Base-by-base conservation (phyloP, 2,329 filamentous ascomycete genomes). In the Chaetomiaceae sp. region DNA sequence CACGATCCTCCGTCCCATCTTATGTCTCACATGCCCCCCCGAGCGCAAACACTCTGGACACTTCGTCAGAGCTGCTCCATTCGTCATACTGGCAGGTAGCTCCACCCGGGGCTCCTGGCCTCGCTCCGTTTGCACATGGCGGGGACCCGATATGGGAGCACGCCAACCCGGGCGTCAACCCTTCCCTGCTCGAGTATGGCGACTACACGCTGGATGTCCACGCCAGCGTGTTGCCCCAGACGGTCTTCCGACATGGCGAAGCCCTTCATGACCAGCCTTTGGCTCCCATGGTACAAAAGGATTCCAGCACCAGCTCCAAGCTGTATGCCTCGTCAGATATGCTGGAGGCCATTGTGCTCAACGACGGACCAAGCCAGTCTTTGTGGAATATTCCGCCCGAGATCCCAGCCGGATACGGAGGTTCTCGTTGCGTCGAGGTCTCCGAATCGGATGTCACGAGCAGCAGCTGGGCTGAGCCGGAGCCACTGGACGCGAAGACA, bases 321-420 rank as follows among this genome's bases (percentile, higher is more conserved):
- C 20, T 50, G 23, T 53, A 38, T 18, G 14, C 40, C 2, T 44
- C 54, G 14, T 56, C 53, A 4, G 50, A 34, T 20, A 47, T 56
- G 46, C 42, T 56, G 6, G 41, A 41, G 32, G 42, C 46, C 7
- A 56, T 56, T 42, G 50, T 30, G n/a, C 23, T 56, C 4, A 33
- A 23, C 13, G 46, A 54, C 32, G 42, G 41, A 2, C 14, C 54
- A 2, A 9, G 10, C 20, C 32, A 33, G 1, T 2, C 40, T 9
- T 18, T 25, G 1, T 56, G 49, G 54, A 18, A 13, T 10, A 14
- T 30, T 18, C 38, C 44, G 7, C 9, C 48, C 4, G 9, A 7
- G 2, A 16, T 14, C n/a, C 42, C n/a, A 6, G 23, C 10, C 14
- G 37, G 11, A 2, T 48, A 48, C 44, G 44, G 38, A 8, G 25